A percentile compares a stretch with the other conserved stretches of the same genome.
phyloP scores from a whole-genome alignment of 139 green algal genomes.

The Parachlorella kessleri region DNA sequence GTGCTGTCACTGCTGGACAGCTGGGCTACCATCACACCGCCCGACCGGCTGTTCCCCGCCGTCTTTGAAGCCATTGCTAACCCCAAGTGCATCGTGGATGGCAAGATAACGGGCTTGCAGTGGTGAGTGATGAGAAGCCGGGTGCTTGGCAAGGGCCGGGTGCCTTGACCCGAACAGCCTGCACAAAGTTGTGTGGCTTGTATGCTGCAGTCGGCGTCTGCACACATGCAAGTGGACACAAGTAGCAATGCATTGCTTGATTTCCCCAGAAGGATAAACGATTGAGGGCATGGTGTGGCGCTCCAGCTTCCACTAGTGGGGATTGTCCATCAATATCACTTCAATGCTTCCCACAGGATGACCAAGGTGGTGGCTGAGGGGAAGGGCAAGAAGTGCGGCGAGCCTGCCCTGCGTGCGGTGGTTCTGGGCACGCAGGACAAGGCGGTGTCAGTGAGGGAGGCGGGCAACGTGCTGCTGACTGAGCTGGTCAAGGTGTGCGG shows the following conservation, averaged over 20 bases:
- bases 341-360: slow-evolving; percentile 28
- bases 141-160: too few relatives aligned
- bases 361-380: slow-evolving; percentile 26
- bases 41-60: slow-evolving; percentile 57
- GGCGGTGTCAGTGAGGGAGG: slow-evolving; percentile 71
- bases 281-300: too few relatives aligned
- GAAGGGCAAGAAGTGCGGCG: slow-evolving; percentile 28
- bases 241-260: too few relatives aligned
- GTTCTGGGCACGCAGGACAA: slow-evolving; percentile 72
- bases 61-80: slow-evolving; percentile 56
- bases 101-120: slow-evolving; percentile 61
- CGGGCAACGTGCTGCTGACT: slow-evolving; percentile 51
- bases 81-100: slow-evolving; percentile 74
- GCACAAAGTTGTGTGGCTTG: too few relatives aligned
- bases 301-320: too few relatives aligned
- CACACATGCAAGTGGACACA: too few relatives aligned
- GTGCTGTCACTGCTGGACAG: slow-evolving; percentile 82
- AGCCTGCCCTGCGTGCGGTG: slow-evolving; percentile 36
- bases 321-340: background rate
- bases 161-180: too few relatives aligned
- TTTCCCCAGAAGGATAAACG: too few relatives aligned
- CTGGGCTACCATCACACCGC: slow-evolving; percentile 60
- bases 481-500: slow-evolving; percentile 14
- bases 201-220: too few relatives aligned
- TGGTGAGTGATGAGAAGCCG: too few relatives aligned